Percentiles rank a stretch among this genome's conserved stretches.
Conservation (phyloP, 2,329 filamentous ascomycete genomes). For the Penicillium sp. region DNA sequence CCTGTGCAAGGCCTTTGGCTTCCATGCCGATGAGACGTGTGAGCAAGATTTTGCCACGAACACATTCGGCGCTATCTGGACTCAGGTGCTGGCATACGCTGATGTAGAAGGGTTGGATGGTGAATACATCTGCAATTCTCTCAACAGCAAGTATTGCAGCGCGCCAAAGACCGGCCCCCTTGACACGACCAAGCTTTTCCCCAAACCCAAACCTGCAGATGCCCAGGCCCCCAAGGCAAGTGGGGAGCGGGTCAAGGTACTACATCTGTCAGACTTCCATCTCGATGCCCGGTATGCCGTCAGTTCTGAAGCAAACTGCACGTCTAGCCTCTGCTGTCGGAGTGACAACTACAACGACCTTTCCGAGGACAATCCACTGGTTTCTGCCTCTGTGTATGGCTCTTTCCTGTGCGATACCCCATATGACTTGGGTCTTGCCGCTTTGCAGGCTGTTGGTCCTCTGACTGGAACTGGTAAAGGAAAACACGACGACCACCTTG, state of each 20-base stretch:
- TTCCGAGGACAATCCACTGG: constrained; percentile 35
- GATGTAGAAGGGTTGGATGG: constrained; percentile 57
- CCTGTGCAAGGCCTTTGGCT: constrained; percentile 52
- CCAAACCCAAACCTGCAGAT: constrained; percentile 55
- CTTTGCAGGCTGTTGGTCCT: constrained; percentile 56
- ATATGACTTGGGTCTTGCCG: constrained; percentile 57
- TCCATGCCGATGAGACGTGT: constrained; percentile 51
- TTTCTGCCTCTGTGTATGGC: constrained; percentile 56
- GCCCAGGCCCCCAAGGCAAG: constrained; percentile 48
- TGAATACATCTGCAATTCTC: constrained; percentile 56
- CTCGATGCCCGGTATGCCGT: constrained; percentile 56
- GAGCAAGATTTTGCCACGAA: constrained; percentile 48
- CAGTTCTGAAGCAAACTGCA: constrained; percentile 56
- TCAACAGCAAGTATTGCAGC: constrained; percentile 52
- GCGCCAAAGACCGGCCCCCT: constrained; percentile 47
- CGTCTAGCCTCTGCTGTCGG: constrained; percentile 54
- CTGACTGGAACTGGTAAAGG: constrained; percentile 55
- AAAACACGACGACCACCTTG: constrained; percentile 46
- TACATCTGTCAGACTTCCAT: constrained; percentile 58
- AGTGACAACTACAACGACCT: constrained; percentile 42
- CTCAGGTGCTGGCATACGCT: constrained; percentile 56
- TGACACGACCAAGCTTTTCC: constrained; percentile 50
- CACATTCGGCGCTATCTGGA: constrained; percentile 57
- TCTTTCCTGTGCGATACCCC: constrained; percentile 59
- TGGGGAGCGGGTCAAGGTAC: constrained; percentile 56